Evolutionary conservation across 768 basidiomycete species (phyloP), one percentile per base, ranked within the genome.

Genomic region (Lyophyllum semitale): DNA sequence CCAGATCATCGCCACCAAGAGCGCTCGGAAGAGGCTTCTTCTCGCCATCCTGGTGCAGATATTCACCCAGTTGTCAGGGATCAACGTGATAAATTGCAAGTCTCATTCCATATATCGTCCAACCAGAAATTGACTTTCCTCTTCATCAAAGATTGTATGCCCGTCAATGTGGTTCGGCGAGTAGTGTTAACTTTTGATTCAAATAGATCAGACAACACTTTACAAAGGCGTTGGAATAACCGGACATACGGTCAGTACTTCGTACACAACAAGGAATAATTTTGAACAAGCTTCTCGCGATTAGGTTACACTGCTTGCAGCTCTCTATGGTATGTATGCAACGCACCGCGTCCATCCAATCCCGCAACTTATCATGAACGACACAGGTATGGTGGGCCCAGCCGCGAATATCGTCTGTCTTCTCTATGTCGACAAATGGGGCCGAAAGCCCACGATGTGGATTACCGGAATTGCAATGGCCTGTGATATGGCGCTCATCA

Each of bases 401-500:
- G 30, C 48, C 12, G 50, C 38, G 25, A 55, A 55, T 26, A 51
- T 59, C 29, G 30, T 59, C 41, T 51, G 49, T 20, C 44, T 59
- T 48, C 30, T 44, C 22, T 59, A 25, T 33, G 48, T 55, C 22
- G 49, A 52, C 33, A 54, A 45, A 44, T 55, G 54, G 44, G 54
- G 53, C 22, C 45, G 58, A n/a, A 59, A 59, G 38, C 40, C 27
- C 22, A 43, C 51, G 1, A 43, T 53, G 50, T 55, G 49, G 46
- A 59, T 59, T 40, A 55, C 53, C 13, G 49, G 53, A 23, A 41
- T 59, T 18, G 50, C 32, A 41, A 52, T 59, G 53, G 58, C 49
- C 18, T 26, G 54, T 23, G 44, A 54, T 50, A 55, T 59, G 53
- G 48, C 38, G 20, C 58, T 53, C 44, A 55, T 55, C 45, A 52